A percentile compares a stretch with the other conserved stretches of the same genome.
Conservation (phyloP, 768 basidiomycete species). For the Arthromyces matolae region DNA sequence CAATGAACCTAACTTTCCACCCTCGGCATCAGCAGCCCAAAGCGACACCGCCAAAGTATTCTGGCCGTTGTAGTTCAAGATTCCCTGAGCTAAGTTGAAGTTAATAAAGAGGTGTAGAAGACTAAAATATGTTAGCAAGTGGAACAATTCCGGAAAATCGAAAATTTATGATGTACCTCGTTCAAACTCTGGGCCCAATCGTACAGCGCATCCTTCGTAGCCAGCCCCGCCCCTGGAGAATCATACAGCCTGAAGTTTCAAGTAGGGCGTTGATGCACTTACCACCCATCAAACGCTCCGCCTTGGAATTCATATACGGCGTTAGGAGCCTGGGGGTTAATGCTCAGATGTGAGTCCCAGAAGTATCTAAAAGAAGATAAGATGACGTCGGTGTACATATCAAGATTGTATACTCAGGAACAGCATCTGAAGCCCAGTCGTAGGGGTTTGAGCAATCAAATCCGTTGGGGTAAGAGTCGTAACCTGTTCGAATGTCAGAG, state of each 20-base stretch:
- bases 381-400: neutral
- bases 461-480: slow-evolving; percentile 48
- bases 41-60: slow-evolving; percentile 48
- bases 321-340: slow-evolving; percentile 35
- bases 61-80: slow-evolving; percentile 42
- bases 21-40: slow-evolving; percentile 39
- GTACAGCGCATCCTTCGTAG: slow-evolving; percentile 30
- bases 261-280: slow-evolving; percentile 3
- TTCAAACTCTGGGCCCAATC: slow-evolving; percentile 41
- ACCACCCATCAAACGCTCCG: slow-evolving; percentile 50
- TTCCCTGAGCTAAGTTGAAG: slow-evolving; percentile 47
- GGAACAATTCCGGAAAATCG: no score
- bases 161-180: slow-evolving; percentile 26
- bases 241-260: neutral
- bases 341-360: slow-evolving; percentile 34
- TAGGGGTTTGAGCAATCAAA: slow-evolving; percentile 51
- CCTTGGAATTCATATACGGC: slow-evolving; percentile 47
- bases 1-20: slow-evolving; percentile 39
- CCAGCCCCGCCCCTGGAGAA: slow-evolving; percentile 38
- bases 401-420: slow-evolving; percentile 33
- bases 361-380: slow-evolving; percentile 30
- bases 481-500: slow-evolving; percentile 23
- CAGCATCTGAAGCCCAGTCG: slow-evolving; percentile 40
- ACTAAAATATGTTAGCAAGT: no score
- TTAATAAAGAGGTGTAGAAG: no score